Evolutionary conservation across 2,329 filamentous ascomycete species (phyloP), one percentile per base, ranked within the genome.

Genomic region (Aspergillus sp.): DNA sequence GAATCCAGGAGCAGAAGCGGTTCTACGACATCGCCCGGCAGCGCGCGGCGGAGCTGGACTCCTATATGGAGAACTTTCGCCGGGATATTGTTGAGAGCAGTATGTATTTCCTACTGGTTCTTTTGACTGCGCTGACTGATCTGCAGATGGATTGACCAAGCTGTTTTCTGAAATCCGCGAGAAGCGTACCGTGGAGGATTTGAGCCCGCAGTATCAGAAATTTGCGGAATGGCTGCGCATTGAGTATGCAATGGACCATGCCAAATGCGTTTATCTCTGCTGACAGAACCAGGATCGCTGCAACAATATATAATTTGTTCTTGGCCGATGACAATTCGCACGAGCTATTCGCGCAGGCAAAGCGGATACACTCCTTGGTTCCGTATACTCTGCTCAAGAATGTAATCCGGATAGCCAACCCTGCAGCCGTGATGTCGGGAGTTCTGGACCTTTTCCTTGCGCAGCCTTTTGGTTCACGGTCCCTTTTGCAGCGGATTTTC

Each of bases 221-320:
- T 96, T 98, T 55, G 89, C 89, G 12, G 91, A 98, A 59, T 98
- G 91, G 91, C 68, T 96, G 31, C 80, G 91, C 24, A 98, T 98
- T 51, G 91, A 98, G 64, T 69, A 53, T 32, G 63, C 52, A 4
- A 8, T 17, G 20, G 7, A n/a, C 27, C 5, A 17, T 3, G 15
- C 6, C 22, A 8, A 11, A 13, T 4, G 2, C 14, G n/a, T 22
- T 3, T 5, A 22, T 22, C 24, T 20, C n/a, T 26, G 37, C 44
- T 51, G 27, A 46, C 27, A 15, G 19, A n/a, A 16, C 22, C 32
- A 70, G 67, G 63, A 80, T 98, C 30, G 91, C 91, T 15, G 91
- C 91, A 25, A 95, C 91, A 14, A 78, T 96, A 37, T 98, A 98
- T 55, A 91, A 98, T 58, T 69, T 98, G 20, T 98, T 98, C 69